Evolutionary conservation across 2,329 filamentous ascomycete species (phyloP), one percentile per base, ranked within the genome.

Genomic region (Mariannaea elegans): DNA sequence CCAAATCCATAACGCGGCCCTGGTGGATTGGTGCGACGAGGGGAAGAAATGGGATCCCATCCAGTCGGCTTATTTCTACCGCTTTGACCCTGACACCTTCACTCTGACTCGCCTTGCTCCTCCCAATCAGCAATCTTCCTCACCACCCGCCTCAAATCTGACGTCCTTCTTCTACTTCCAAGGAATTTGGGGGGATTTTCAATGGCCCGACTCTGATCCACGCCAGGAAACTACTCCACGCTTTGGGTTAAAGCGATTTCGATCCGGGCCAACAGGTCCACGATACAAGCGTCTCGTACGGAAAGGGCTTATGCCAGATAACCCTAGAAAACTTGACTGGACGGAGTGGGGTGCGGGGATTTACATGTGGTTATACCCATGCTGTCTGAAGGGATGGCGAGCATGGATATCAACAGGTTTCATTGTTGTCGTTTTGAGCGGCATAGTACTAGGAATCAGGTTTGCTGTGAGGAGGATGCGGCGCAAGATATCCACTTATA

Each of bases 31-130:
- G 31, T 77, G 75, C 41, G 68, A 76, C n/a, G 59, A 68, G 36
- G 75, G 75, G 1, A 64, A 59, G 16, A 63, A 55, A 6, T 77
- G 75, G 75, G 73, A 77, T 47, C 75, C 75, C 1, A 49, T 76
- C 2, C 65, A 70, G 3, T 76, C 75, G 2, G 75, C 75, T 13
- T 75, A 76, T 58, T 76, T 76, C 39, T 77, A 76, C 41, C 70
- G 63, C 27, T 70, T 75, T 44, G 59, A 77, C n/a, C 62, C 72
- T 6, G 29, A 57, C 1, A 67, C 64, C 1, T 67, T 62, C 21
- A 65, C 52, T 0, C 29, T 77, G 2, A 72, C 66, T 1, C 49
- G 64, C 0, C 58, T 70, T 2, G 46, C 45, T 1, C 52, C 66
- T 1, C 68, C 68, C 1, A 52, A 64, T 2, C 19, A 66, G 10